Conservation (phyloP, 805 yeast species). For the Candida ulmi region DNA sequence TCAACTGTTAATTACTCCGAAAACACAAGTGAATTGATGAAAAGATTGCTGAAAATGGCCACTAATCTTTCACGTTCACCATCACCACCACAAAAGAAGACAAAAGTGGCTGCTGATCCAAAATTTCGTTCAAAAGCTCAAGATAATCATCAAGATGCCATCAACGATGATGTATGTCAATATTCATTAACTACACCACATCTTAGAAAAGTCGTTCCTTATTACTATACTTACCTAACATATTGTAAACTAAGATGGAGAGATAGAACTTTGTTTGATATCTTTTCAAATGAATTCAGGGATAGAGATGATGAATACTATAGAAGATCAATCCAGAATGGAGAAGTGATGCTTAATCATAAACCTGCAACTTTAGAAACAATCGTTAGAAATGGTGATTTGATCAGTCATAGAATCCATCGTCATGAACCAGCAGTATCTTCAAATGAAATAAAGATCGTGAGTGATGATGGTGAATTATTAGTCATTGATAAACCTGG, state of each 20-base stretch:
- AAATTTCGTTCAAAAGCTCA: conserved; percentile 19
- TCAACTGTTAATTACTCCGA: no score
- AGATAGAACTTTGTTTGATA: conserved; percentile 71
- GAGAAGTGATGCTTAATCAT: conserved; percentile 72
- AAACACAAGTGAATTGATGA: no score
- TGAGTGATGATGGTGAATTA: conserved; percentile 61
- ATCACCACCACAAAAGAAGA: conserved; percentile 7
- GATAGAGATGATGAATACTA: conserved; percentile 70
- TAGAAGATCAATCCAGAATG: conserved; percentile 44
- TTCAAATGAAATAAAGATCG: conserved; percentile 27
- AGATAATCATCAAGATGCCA: conserved; percentile 12
- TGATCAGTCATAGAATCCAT: conserved; percentile 69
- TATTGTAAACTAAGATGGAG: conserved; percentile 90
- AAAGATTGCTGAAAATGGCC: no score
- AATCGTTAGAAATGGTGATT: conserved; percentile 73
- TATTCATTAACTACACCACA: conserved; percentile 49
- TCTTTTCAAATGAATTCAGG: conserved; percentile 80
- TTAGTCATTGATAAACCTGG: conserved; percentile 90
- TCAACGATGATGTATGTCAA: conserved; percentile 39
- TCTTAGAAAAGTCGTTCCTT: conserved; percentile 74
- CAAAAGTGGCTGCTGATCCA: conserved; percentile 14
- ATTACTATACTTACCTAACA: conserved; percentile 84
- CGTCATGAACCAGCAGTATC: conserved; percentile 71
- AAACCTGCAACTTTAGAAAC: conserved; percentile 59
- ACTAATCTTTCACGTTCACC: not conserved